A percentile compares a stretch with the other conserved stretches of the same genome.
These are phyloP conservation scores for Scedosporium apiospermum DNA, from an alignment of 2,329 filamentous ascomycete genomes.

Conservation along the genomic window DNA sequence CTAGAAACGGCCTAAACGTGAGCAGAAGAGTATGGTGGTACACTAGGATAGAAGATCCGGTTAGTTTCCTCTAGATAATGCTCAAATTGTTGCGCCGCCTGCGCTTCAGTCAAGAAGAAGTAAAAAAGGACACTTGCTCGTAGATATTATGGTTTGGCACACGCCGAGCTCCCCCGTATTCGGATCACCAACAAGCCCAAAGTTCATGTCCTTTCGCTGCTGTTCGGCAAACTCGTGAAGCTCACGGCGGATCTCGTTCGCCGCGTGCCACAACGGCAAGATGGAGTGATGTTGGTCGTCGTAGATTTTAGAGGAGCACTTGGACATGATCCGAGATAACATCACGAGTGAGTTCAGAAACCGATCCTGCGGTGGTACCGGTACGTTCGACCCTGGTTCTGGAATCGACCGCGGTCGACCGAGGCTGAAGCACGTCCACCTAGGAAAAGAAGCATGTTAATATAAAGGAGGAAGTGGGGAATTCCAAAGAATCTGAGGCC, in stretches of 20 bases:
- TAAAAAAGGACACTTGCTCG: conserved; percentile 20
- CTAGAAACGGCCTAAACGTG: conserved; percentile 33
- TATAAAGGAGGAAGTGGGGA: neutral
- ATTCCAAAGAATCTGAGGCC: too few relatives aligned
- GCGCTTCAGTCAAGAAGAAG: neutral
- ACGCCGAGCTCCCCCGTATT: conserved; percentile 28
- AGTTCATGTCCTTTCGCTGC: conserved; percentile 19
- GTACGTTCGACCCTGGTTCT: conserved; percentile 24
- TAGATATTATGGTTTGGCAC: conserved; percentile 27
- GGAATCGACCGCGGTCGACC: conserved; percentile 30
- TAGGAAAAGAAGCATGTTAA: conserved; percentile 10
- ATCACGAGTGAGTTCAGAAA: conserved; percentile 24
- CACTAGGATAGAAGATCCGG: conserved; percentile 16
- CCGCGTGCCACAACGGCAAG: conserved; percentile 21
- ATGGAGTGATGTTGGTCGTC: conserved; percentile 26
- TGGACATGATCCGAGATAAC: conserved; percentile 28
- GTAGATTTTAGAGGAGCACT: conserved; percentile 30
- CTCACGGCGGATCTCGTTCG: conserved; percentile 20
- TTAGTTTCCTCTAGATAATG: neutral
- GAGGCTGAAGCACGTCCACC: conserved; percentile 32
- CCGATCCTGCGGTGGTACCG: conserved; percentile 24
- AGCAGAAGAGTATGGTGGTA: conserved; percentile 32
- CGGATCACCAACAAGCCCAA: conserved; percentile 23
- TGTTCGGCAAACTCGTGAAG: conserved; percentile 19
- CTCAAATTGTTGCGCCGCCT: neutral